These are phyloP conservation scores for Aspergillus glaucus DNA, from an alignment of 2,329 filamentous ascomycete genomes.

Conservation along the genomic window DNA sequence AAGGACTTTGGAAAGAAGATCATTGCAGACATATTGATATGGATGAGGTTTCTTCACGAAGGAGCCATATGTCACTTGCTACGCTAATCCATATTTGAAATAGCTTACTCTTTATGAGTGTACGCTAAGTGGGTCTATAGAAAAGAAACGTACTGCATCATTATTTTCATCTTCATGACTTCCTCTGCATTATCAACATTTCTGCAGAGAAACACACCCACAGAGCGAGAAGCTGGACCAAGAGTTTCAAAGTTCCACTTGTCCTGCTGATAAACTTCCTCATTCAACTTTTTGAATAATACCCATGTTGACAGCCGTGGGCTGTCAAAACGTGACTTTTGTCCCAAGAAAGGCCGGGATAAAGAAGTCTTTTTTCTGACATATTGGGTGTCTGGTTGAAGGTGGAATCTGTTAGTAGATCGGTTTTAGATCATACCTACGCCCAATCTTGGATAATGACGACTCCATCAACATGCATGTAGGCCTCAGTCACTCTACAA, in stretches of 20 bases:
- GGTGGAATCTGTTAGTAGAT: too few relatives aligned
- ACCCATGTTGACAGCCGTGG: not conserved
- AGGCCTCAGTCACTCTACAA: too few relatives aligned
- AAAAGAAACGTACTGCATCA: not conserved
- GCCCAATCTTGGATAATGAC: too few relatives aligned
- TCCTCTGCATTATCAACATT: not conserved
- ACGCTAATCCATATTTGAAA: too few relatives aligned
- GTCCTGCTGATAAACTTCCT: not conserved
- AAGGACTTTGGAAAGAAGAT: too few relatives aligned
- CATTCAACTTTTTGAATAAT: not conserved
- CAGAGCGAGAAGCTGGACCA: not conserved
- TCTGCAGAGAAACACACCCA: not conserved
- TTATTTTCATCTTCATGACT: not conserved
- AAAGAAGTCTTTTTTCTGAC: not conserved
- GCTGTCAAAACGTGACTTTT: not conserved
- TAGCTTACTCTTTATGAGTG: too few relatives aligned
- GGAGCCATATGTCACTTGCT: too few relatives aligned
- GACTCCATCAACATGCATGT: too few relatives aligned
- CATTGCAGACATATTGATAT: too few relatives aligned
- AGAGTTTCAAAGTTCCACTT: not conserved
- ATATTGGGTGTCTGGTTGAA: not conserved
- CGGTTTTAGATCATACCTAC: too few relatives aligned
- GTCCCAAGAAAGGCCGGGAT: not conserved
- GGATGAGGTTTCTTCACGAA: too few relatives aligned
- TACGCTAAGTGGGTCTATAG: too few relatives aligned